Evolutionary conservation across 2,329 filamentous ascomycete species (phyloP), one percentile per base, ranked within the genome.

Genomic region (Aspergillus proliferans): DNA sequence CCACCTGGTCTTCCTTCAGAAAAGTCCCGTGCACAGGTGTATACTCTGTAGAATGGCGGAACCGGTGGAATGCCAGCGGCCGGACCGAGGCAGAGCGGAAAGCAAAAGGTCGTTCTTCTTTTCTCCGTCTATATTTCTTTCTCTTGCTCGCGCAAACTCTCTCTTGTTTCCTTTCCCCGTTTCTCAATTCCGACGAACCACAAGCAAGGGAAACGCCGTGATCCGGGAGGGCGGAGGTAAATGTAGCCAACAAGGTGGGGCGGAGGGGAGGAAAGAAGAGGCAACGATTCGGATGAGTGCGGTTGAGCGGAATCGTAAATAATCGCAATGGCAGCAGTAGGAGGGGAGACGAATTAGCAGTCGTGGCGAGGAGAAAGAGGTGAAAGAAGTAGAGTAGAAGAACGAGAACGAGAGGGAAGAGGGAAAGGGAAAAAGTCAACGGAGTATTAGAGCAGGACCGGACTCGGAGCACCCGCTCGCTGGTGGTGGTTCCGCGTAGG

Each of bases 1-100:
- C 44, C 46, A 28, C 44, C 26, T 39, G 43, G 26, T 45, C 47
- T 47, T 52, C 43, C 26, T 30, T 30, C 12, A 30, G 36, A 52
- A 45, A n/a, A 10, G 10, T 48, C 21, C 14, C 9, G 40, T 36
- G 34, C 41, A 10, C 26, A 30, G 8, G 26, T 30, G 26, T 30
- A 30, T 30, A 30, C 26, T 30, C 26, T 12, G 26, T 36, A n/a
- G 34, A 36, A 18, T 6, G 34, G 15, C 34, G 34, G 34, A 36
- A 8, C 39, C 39, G 18, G 19, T 18, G 18, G 24, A 22, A 22
- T 19, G 39, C 15, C 39, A 41, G 39, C 39, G 39, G 39, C 39
- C 39, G 39, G 21, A 41, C 15, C 15, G 10, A 41, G 6, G 18
- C 12, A 6, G 18, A 14, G 19, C 18, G 39, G 18, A 21, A 36